A percentile compares a stretch with the other conserved stretches of the same genome.
Evolutionary conservation across 2,329 filamentous ascomycete genomes (phyloP).

Genomic region (Pyrenochaeta sp.): DNA sequence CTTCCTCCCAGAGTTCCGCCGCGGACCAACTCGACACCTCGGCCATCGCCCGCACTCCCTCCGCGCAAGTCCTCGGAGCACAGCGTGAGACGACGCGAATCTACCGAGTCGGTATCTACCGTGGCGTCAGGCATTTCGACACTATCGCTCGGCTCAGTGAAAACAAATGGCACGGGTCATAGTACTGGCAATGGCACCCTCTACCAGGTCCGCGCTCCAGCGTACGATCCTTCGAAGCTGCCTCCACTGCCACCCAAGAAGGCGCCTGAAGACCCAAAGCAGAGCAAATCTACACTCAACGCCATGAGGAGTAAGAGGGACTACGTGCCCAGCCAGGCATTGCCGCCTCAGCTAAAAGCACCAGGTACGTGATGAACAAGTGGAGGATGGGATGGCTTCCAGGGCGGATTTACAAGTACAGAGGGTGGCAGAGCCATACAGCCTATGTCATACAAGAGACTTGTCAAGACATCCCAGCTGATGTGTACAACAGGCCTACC

Average conservation of each 20-base stretch:
- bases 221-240: conserved; percentile 63
- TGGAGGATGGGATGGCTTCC: conserved; percentile 11
- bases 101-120: conserved; percentile 62
- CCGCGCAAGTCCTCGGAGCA: conserved; percentile 55
- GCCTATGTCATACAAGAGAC: too few relatives aligned
- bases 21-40: conserved; percentile 54
- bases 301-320: conserved; percentile 47
- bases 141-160: conserved; percentile 59
- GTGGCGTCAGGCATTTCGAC: conserved; percentile 57
- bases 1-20: conserved; percentile 56
- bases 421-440: too few relatives aligned
- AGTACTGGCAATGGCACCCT: conserved; percentile 44
- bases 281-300: conserved; percentile 46
- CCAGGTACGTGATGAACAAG: conserved; percentile 21
- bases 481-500: conserved; percentile 23
- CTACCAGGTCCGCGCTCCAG: conserved; percentile 61
- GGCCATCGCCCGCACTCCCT: conserved; percentile 53
- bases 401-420: not conserved
- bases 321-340: conserved; percentile 31
- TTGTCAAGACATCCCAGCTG: conserved; percentile 3
- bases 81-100: conserved; percentile 43
- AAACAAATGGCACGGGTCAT: conserved; percentile 48
- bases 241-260: conserved; percentile 64
- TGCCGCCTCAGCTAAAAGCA: conserved; percentile 39
- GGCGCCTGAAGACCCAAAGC: conserved; percentile 52